phyloP scores from a whole-genome alignment of 441 rosid species.

The Adansonia grandidieri region DNA sequence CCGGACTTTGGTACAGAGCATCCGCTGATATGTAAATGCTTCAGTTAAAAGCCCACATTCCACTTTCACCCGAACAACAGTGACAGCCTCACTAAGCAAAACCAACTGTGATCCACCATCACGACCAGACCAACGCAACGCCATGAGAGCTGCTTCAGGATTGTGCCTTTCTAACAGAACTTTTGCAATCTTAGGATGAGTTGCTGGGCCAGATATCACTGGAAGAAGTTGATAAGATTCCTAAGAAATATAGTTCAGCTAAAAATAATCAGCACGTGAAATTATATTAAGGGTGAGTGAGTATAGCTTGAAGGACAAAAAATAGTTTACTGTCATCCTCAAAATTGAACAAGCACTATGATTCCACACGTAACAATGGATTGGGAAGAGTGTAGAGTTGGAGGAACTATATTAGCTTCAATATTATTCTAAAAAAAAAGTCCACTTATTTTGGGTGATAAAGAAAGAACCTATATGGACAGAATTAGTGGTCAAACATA shows the following conservation, averaged over 20 bases:
- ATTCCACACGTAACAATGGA: neutral
- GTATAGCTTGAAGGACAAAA: neutral
- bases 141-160: conserved; percentile 86
- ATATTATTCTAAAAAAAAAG: neutral
- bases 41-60: conserved; percentile 91
- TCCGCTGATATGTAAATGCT: conserved; percentile 83
- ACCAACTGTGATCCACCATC: conserved; percentile 68
- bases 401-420: neutral
- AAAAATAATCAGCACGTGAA: neutral
- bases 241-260: conserved; percentile 40
- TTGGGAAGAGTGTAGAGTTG: no score
- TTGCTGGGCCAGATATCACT: conserved; percentile 77
- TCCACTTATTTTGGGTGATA: neutral
- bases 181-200: conserved; percentile 86
- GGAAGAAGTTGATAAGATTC: conserved; percentile 87
- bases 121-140: conserved; percentile 86
- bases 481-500: neutral
- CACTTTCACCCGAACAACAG: conserved; percentile 79
- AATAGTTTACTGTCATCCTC: conserved; percentile 15
- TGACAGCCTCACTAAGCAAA: conserved; percentile 78
- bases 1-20: conserved; percentile 69
- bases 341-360: neutral
- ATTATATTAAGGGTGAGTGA: neutral
- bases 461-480: neutral
- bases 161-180: conserved; percentile 83